These are phyloP conservation scores for Borovskyia barvae DNA, from an alignment of 208 protist species.

Conservation along the genomic window DNA sequence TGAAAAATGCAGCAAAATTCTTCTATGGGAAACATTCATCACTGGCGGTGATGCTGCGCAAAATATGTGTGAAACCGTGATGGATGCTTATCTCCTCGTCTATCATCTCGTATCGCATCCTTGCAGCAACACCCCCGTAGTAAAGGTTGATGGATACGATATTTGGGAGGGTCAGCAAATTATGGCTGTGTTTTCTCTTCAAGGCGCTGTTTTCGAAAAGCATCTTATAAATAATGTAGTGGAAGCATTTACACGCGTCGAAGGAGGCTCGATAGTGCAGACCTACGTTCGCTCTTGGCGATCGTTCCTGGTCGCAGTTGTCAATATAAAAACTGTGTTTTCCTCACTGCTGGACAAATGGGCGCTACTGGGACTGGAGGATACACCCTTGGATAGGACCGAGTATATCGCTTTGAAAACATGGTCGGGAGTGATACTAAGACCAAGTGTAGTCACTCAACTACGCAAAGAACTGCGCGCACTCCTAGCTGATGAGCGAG, in stretches of 20 bases:
- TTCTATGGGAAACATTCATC: conserved; percentile 25
- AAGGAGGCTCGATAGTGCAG: conserved; percentile 9
- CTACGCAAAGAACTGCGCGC: conserved; percentile 22
- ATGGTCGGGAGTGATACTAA: conserved; percentile 34
- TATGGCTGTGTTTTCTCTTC: conserved; percentile 27
- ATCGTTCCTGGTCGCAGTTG: conserved; percentile 31
- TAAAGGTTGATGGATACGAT: conserved; percentile 24
- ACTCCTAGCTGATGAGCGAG: conserved; percentile 21
- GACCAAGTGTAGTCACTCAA: conserved; percentile 2
- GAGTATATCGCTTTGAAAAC: conserved; percentile 35
- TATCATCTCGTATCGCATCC: conserved; percentile 53
- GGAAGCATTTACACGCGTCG: conserved; percentile 4
- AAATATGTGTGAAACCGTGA: conserved; percentile 27
- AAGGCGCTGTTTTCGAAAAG: conserved; percentile 25
- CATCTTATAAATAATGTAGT: conserved; percentile 30
- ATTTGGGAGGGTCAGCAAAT: conserved; percentile 32
- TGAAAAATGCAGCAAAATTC: conserved; percentile 23
- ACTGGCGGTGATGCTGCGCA: conserved; percentile 13
- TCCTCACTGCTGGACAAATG: conserved; percentile 34
- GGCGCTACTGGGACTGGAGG: conserved; percentile 23
- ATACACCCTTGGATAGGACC: conserved; percentile 31
- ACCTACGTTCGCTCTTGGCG: conserved; percentile 38
- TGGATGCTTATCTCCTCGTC: conserved; percentile 34
- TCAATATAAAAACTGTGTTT: conserved; percentile 49
- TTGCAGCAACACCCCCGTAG: conserved; percentile 28